phyloP scores from a whole-genome alignment of 1,284 basidiomycete genomes.

The Cerioporus squamosus region DNA sequence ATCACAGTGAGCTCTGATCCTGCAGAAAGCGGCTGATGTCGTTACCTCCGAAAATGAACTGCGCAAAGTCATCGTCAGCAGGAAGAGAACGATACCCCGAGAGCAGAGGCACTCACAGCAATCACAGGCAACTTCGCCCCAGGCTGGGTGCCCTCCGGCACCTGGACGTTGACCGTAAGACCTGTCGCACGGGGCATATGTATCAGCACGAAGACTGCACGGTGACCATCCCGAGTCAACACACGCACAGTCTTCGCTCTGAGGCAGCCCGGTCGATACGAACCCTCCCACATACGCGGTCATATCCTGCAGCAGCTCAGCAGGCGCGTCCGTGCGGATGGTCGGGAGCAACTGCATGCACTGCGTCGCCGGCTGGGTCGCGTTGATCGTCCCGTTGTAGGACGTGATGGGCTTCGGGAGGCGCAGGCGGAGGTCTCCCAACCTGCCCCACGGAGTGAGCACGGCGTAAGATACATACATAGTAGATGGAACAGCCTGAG shows the following conservation, averaged over 20 bases:
- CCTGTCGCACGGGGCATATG: no score
- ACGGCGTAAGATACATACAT: background rate
- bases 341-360: slow-evolving; percentile 14
- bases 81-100: no score
- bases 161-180: no score
- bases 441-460: slow-evolving; percentile 29
- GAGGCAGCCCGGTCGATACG: slow-evolving; percentile 8
- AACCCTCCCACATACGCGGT: slow-evolving; percentile 1
- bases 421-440: slow-evolving; percentile 42
- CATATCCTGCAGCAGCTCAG: background rate
- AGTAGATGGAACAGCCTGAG: no score
- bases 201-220: no score
- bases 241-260: slow-evolving; percentile 50
- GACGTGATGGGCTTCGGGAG: slow-evolving; percentile 6
- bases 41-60: no score
- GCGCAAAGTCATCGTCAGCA: no score
- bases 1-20: no score
- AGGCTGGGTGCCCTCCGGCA: background rate
- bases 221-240: no score
- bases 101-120: no score
- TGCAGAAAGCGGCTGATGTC: no score
- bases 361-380: slow-evolving; percentile 11
- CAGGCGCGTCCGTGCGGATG: no score
- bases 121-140: slow-evolving; percentile 2
- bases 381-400: slow-evolving; percentile 16